phyloP scores from a whole-genome alignment of 192 early-diverging fungal species.

The Spizellomyces punctatus region DNA sequence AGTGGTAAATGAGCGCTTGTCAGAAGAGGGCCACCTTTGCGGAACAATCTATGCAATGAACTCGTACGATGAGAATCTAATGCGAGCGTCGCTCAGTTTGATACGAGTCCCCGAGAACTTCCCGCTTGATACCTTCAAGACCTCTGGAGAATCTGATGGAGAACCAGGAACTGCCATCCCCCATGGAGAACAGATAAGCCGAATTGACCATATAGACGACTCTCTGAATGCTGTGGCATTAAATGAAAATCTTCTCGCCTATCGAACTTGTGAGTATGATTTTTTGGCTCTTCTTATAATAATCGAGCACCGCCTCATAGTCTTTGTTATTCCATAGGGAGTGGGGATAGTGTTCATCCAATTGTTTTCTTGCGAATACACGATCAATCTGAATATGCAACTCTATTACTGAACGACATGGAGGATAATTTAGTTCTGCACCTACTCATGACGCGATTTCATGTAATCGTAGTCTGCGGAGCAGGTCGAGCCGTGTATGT shows the following conservation, averaged over 20 bases:
- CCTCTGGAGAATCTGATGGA: background rate
- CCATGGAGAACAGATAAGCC: background rate
- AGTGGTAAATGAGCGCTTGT: background rate
- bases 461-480: background rate
- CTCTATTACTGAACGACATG: background rate
- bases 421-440: constrained; percentile 3
- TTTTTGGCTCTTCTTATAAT: no score
- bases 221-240: background rate
- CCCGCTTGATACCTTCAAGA: no score
- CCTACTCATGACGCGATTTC: constrained; percentile 3
- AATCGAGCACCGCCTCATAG: no score
- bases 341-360: background rate
- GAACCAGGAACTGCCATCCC: no score
- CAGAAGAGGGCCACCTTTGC: background rate
- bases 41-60: constrained; percentile 3
- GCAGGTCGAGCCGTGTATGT: constrained; percentile 1
- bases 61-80: constrained; percentile 1
- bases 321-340: background rate
- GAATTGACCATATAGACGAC: background rate
- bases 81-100: background rate
- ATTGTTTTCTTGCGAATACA: background rate
- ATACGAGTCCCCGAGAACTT: background rate
- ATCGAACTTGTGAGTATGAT: background rate
- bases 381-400: background rate
- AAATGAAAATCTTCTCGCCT: constrained; percentile 3